Conservation (phyloP, 768 basidiomycete species). For the Pilatotrama ljubarskyi region DNA sequence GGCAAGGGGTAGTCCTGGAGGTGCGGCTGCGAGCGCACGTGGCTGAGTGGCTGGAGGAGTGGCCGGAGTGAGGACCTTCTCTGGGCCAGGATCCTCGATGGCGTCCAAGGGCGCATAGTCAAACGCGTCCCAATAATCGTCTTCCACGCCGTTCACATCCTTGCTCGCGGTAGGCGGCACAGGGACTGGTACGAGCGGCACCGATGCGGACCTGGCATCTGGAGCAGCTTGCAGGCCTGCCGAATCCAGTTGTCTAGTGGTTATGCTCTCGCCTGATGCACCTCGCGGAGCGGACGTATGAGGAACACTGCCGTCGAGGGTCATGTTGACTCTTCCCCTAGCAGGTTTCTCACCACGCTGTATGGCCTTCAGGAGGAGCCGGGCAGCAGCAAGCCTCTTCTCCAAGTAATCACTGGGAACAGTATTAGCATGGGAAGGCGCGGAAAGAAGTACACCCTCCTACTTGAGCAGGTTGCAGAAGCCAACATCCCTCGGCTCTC, state of each 20-base stretch:
- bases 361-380: background rate
- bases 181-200: no score
- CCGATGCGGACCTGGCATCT: no score
- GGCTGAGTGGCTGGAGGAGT: slow-evolving; percentile 14
- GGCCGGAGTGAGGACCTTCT: background rate
- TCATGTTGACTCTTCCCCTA: background rate
- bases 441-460: background rate
- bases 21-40: background rate
- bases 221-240: background rate
- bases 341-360: slow-evolving; percentile 7
- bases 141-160: background rate
- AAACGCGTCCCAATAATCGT: slow-evolving; percentile 11
- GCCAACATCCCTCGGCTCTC: slow-evolving; percentile 3
- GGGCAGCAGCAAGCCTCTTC: slow-evolving; percentile 2
- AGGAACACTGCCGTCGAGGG: background rate
- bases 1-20: background rate
- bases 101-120: background rate
- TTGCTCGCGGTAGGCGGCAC: background rate
- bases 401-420: slow-evolving; percentile 9
- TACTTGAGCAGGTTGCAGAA: slow-evolving; percentile 6
- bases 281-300: background rate
- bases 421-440: background rate
- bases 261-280: no score
- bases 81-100: background rate
- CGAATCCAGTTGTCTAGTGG: background rate